A percentile compares a stretch with the other conserved stretches of the same genome.
phyloP scores from a whole-genome alignment of 2,329 filamentous ascomycete genomes.

The Exophiala xenobiotica region DNA sequence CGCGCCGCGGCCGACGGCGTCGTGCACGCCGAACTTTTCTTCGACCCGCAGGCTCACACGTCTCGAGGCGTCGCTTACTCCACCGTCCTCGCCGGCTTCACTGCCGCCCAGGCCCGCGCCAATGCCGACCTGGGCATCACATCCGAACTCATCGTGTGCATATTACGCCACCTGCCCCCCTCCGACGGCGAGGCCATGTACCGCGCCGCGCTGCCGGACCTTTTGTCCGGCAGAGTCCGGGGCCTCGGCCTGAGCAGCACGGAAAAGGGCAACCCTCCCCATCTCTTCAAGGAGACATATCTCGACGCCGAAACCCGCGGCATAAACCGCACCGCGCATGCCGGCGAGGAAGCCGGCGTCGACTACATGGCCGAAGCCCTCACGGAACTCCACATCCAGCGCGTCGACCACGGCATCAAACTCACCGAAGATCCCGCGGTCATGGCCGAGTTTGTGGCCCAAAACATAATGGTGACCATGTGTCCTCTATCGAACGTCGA shows the following conservation, averaged over 20 bases:
- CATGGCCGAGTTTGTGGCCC: constrained; percentile 56
- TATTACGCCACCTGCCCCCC: constrained; percentile 53
- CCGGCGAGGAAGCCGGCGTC: constrained; percentile 71
- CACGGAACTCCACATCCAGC: constrained; percentile 59
- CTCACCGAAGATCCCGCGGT: constrained; percentile 59
- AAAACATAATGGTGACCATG: constrained; percentile 64
- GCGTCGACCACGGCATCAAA: constrained; percentile 74
- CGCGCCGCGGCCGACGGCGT: constrained; percentile 65
- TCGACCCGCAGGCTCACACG: constrained; percentile 75
- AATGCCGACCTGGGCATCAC: constrained; percentile 62
- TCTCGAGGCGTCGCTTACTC: constrained; percentile 62
- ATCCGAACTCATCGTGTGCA: constrained; percentile 68
- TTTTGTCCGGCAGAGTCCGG: constrained; percentile 53
- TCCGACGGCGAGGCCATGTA: constrained; percentile 24
- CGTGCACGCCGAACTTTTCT: constrained; percentile 74
- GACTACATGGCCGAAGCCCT: constrained; percentile 65
- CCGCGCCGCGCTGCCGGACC: constrained; percentile 34
- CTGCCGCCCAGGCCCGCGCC: constrained; percentile 60
- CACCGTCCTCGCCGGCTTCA: constrained; percentile 64
- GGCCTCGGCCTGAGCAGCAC: constrained; percentile 70
- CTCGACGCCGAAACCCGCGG: constrained; percentile 52
- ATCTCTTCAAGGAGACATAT: constrained; percentile 63
- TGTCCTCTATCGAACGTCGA: constrained; percentile 73
- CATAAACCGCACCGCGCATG: constrained; percentile 68
- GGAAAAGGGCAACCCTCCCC: constrained; percentile 55